A percentile compares a stretch with the other conserved stretches of the same genome.
Evolutionary conservation across 106 monocot genomes (phyloP).

Genomic region (Acorus calamus): DNA sequence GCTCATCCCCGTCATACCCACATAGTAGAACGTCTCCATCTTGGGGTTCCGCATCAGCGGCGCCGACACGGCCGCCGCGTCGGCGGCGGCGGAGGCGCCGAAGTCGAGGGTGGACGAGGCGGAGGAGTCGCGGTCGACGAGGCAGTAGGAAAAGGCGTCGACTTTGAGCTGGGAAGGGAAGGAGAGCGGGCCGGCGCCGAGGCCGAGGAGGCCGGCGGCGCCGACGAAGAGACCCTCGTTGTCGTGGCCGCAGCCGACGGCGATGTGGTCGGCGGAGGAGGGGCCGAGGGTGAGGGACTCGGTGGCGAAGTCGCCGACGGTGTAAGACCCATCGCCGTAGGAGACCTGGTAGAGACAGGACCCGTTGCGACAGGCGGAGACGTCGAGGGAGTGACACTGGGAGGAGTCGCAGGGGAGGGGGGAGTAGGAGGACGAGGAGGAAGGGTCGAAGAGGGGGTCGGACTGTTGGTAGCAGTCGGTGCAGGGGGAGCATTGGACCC

Average conservation of each 20-base stretch:
- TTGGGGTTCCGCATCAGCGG: conserved; percentile 43
- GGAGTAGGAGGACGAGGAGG: conserved; percentile 41
- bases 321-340: conserved; percentile 88
- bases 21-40: conserved; percentile 59
- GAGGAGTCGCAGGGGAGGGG: conserved; percentile 37
- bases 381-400: conserved; percentile 45
- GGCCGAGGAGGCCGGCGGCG: conserved; percentile 62
- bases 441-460: conserved; percentile 55
- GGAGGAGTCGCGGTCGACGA: conserved; percentile 62
- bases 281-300: conserved; percentile 47
- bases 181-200: conserved; percentile 62
- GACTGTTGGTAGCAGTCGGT: conserved; percentile 73
- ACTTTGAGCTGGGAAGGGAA: conserved; percentile 65
- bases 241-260: conserved; percentile 71
- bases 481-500: conserved; percentile 83
- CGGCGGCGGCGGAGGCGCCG: conserved; percentile 8
- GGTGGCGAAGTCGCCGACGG: conserved; percentile 59
- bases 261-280: conserved; percentile 33
- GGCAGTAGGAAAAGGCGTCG: conserved; percentile 63
- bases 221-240: conserved; percentile 81
- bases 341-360: conserved; percentile 74
- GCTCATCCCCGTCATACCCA: conserved; percentile 50
- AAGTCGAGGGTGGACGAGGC: conserved; percentile 43
- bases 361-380: conserved; percentile 54
- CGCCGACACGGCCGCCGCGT: conserved; percentile 20